Evolutionary conservation across 805 yeast genomes (phyloP).

Genomic region (Starmerella vaccinii): DNA sequence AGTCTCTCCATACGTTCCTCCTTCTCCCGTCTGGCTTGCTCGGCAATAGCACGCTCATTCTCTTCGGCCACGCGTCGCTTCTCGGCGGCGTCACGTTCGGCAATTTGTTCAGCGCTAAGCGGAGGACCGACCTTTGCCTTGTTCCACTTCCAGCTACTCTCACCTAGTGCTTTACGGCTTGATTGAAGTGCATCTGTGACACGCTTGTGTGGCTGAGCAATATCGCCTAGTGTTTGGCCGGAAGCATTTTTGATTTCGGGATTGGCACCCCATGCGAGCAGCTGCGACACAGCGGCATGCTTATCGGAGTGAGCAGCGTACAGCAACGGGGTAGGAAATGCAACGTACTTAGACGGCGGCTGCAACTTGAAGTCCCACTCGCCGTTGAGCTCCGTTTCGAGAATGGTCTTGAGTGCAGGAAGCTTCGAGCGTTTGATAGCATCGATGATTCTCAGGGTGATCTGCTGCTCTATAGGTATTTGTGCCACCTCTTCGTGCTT

Average conservation of each 20-base stretch:
- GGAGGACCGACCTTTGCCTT: conserved; percentile 54
- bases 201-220: conserved; percentile 37
- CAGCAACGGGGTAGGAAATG: conserved; percentile 67
- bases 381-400: conserved; percentile 45
- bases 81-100: conserved; percentile 25
- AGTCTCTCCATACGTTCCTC: conserved; percentile 24
- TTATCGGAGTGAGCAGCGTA: conserved; percentile 62
- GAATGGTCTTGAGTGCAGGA: conserved; percentile 55
- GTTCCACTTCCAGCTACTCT: conserved; percentile 58
- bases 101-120: conserved; percentile 30
- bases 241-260: conserved; percentile 46
- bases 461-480: conserved; percentile 35
- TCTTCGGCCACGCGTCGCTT: conserved; percentile 21
- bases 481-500: conserved; percentile 7
- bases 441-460: conserved; percentile 48
- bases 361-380: conserved; percentile 43
- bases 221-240: conserved; percentile 62
- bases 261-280: conserved; percentile 60
- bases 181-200: conserved; percentile 50
- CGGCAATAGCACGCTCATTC: conserved; percentile 19
- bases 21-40: conserved; percentile 17
- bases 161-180: conserved; percentile 60
- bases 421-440: conserved; percentile 65
- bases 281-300: conserved; percentile 50
- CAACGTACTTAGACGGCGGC: conserved; percentile 44